Base-by-base conservation (phyloP, 768 basidiomycete species). In the Galerina marginata region DNA sequence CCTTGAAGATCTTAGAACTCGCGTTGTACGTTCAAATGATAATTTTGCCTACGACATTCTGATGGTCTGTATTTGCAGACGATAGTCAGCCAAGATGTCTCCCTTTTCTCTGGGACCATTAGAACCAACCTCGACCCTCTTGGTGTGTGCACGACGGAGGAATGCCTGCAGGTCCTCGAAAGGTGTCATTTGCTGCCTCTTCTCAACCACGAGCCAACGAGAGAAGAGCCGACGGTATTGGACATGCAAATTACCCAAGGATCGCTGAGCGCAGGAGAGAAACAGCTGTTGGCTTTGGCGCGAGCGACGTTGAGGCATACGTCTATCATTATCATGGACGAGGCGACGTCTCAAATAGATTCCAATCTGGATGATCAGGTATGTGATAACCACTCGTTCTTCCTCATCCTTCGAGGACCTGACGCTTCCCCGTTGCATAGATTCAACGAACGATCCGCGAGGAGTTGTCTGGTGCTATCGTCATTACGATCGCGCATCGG, bases 401-500 rank as follows among this genome's bases (percentile, higher is more conserved):
- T 46, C 14, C 20, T 58, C 58, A 26, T 43, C 16, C 25, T 23
- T 11, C 23, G 14, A 58, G 42, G n/a, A 39, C 45, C 47, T 26
- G 37, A 26, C 26, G 33, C 25, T 42, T 40, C 11, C 39, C 23
- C 5, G 14, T 33, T 7, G 29, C 29, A 33, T 58, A 90, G 84
- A 89, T 93, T 55, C 91, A 92, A 71, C 75, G 75, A 39, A 92
- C 90, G 0, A 87, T 92, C 37, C 82, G 89, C 29, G 86, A 90
- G 66, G 90, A 92, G 71, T 83, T 95, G 54, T 72, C 79, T 1
- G 81, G 83, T 10, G 84, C 89, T 0, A 88, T 93, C 16, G 87
- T 95, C 16, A 83, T 95, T 39, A 93, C 91, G 9, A 93, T 95
- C 58, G 93, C 93, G 3, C 93, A 93, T 75, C 79, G 90, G 12